Percentiles rank a stretch among this genome's conserved stretches.
These are phyloP conservation scores for Strobilomyces confusus DNA, from an alignment of 768 basidiomycete genomes.

Conservation along the genomic window DNA sequence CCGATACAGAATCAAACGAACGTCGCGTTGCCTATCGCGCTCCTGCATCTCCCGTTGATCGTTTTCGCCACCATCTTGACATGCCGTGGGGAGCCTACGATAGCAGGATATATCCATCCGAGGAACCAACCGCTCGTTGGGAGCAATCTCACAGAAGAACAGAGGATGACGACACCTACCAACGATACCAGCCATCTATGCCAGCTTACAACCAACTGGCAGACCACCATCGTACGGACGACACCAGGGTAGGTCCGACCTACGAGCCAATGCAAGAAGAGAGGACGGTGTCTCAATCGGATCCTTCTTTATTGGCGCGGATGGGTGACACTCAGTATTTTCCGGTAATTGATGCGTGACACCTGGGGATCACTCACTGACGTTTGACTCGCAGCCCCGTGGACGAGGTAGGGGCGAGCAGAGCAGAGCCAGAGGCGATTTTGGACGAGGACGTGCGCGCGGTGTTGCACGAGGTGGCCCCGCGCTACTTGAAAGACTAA, in stretches of 20 bases:
- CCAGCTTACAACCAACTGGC: background rate
- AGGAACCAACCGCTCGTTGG: background rate
- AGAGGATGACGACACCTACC: slow-evolving; percentile 14
- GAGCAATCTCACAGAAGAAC: slow-evolving; percentile 11
- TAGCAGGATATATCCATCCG: background rate
- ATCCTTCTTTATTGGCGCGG: slow-evolving; percentile 23
- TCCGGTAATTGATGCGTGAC: slow-evolving; percentile 17
- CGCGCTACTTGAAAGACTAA: slow-evolving; percentile 17
- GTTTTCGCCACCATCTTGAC: slow-evolving; percentile 7
- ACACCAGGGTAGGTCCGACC: slow-evolving; percentile 3
- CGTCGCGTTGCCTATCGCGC: slow-evolving; percentile 6
- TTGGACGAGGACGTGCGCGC: slow-evolving; percentile 22
- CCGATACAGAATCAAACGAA: slow-evolving; percentile 14
- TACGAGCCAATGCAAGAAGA: slow-evolving; percentile 15
- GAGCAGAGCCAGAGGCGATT: slow-evolving; percentile 19
- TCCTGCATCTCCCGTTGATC: slow-evolving; percentile 7
- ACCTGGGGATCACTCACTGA: background rate
- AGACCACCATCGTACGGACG: slow-evolving; percentile 6
- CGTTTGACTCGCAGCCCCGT: slow-evolving; percentile 12
- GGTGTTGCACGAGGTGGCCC: slow-evolving; percentile 14
- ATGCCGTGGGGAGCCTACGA: slow-evolving; percentile 6
- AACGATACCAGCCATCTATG: slow-evolving; percentile 5
- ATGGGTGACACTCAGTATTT: slow-evolving; percentile 18
- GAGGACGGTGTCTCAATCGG: slow-evolving; percentile 9
- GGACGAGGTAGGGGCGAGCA: slow-evolving; percentile 21